These are phyloP conservation scores for Penicillium sp. DNA, from an alignment of 2,329 filamentous ascomycete genomes.

Conservation along the genomic window DNA sequence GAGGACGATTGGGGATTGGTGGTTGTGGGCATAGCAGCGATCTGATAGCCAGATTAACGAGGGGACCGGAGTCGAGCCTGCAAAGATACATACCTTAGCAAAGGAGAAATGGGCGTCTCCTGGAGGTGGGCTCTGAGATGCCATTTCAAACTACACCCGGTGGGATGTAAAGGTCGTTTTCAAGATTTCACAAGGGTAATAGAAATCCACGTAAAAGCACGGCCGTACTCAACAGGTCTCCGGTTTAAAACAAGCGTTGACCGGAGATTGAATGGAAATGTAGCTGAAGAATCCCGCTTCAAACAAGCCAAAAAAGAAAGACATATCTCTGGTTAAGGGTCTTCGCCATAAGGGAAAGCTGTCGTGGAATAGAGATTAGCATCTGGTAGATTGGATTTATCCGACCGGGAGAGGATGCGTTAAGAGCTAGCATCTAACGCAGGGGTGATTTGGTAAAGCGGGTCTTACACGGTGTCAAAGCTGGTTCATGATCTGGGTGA, in stretches of 20 bases:
- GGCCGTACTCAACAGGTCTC: constrained; percentile 23
- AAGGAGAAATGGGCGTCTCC: constrained; percentile 59
- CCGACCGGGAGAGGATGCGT: not conserved
- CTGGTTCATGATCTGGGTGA: constrained; percentile 24
- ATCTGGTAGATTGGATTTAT: not conserved
- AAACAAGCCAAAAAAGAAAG: constrained; percentile 44
- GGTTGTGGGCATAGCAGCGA: constrained; percentile 44
- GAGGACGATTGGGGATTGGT: constrained; percentile 26
- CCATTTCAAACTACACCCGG: constrained; percentile 28
- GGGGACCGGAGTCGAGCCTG: not conserved
- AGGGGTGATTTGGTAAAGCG: constrained; percentile 4
- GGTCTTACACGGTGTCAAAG: constrained; percentile 27
- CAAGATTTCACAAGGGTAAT: constrained; percentile 18
- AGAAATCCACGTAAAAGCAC: constrained; percentile 19
- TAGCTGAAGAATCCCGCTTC: constrained; percentile 43
- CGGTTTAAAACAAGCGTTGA: constrained; percentile 24
- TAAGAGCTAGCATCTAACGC: constrained; percentile 1
- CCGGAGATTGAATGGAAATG: constrained; percentile 34
- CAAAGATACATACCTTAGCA: constrained; percentile 63
- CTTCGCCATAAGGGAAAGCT: constrained; percentile 43
- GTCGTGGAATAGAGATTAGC: constrained; percentile 21
- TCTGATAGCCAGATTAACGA: constrained; percentile 31
- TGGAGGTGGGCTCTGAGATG: constrained; percentile 29
- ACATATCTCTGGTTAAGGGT: constrained; percentile 45
- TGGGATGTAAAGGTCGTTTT: constrained; percentile 17